These are phyloP conservation scores for Pythium monospermum DNA, from an alignment of 352 stramenopile species.

Conservation along the genomic window DNA sequence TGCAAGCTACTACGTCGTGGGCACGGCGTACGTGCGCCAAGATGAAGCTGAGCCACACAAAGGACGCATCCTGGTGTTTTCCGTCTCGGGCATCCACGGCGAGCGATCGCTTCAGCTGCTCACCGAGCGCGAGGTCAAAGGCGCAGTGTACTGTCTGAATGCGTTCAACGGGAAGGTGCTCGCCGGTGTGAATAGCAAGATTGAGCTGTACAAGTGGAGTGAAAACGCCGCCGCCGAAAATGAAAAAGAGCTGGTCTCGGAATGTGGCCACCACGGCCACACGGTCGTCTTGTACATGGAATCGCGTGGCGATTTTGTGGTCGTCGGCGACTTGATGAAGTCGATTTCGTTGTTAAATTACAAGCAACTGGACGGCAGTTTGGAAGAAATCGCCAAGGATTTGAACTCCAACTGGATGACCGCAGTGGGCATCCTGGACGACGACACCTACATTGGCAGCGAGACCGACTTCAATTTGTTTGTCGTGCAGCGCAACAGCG, in stretches of 20 bases:
- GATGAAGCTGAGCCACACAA: slow-evolving; percentile 95
- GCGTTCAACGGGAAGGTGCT: slow-evolving; percentile 94
- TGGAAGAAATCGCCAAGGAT: slow-evolving; percentile 96
- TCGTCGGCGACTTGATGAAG: slow-evolving; percentile 97
- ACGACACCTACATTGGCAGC: slow-evolving; percentile 93
- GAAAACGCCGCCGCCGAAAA: slow-evolving; percentile 88
- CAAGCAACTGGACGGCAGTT: slow-evolving; percentile 85
- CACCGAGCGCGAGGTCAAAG: slow-evolving; percentile 91
- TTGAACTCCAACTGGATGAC: slow-evolving; percentile 97
- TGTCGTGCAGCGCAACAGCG: slow-evolving; percentile 90
- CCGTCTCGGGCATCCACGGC: slow-evolving; percentile 67
- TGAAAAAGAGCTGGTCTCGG: slow-evolving; percentile 87
- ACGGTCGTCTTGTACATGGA: slow-evolving; percentile 95
- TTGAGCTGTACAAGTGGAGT: slow-evolving; percentile 89
- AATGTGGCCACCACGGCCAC: slow-evolving; percentile 94
- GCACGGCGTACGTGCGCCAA: slow-evolving; percentile 90
- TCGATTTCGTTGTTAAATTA: slow-evolving; percentile 95
- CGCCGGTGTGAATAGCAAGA: slow-evolving; percentile 94
- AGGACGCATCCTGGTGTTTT: slow-evolving; percentile 93
- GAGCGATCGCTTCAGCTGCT: slow-evolving; percentile 88
- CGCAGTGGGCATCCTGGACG: slow-evolving; percentile 90
- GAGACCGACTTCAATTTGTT: slow-evolving; percentile 97
- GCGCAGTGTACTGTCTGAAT: slow-evolving; percentile 94
- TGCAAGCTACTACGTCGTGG: slow-evolving; percentile 81
- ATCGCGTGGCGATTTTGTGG: slow-evolving; percentile 92